phyloP scores from a whole-genome alignment of 345 rosid species.

The Melaleuca alternifolia region DNA sequence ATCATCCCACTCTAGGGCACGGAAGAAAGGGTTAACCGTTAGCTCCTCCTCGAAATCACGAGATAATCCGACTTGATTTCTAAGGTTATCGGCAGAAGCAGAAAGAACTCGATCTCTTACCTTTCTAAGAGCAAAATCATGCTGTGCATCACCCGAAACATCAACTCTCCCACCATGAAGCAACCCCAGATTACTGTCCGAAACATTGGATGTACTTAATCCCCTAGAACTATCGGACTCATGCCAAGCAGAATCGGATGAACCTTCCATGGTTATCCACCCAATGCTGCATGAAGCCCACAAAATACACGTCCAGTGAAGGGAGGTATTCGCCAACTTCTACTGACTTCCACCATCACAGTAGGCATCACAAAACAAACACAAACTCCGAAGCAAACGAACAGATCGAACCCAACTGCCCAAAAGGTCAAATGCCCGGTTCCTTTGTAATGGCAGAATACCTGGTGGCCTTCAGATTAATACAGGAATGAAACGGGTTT shows the following conservation, averaged over 20 bases:
- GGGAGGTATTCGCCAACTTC: conserved; percentile 28
- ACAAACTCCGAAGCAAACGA: conserved; percentile 16
- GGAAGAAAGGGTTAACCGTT: conserved; percentile 31
- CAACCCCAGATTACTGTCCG: conserved; percentile 38
- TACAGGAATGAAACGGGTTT: not conserved
- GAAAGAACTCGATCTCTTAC: conserved; percentile 28
- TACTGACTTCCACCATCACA: conserved; percentile 24
- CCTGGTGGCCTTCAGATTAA: conserved; percentile 7
- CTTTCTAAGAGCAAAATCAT: conserved; percentile 28
- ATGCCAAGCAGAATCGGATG: conserved; percentile 63
- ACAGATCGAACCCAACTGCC: conserved; percentile 1
- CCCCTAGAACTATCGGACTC: conserved; percentile 49
- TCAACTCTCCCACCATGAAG: conserved; percentile 14
- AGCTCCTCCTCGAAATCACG: conserved; percentile 43
- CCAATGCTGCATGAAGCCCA: conserved; percentile 27
- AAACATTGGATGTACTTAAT: conserved; percentile 41
- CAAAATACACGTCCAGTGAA: conserved; percentile 23
- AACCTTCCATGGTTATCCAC: conserved; percentile 75
- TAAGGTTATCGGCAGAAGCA: conserved; percentile 36
- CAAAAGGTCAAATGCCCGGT: conserved; percentile 2
- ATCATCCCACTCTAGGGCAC: conserved; percentile 69
- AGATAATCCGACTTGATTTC: conserved; percentile 40
- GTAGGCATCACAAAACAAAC: conserved; percentile 33
- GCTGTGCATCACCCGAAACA: conserved; percentile 13
- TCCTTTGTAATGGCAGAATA: not conserved